Evolutionary conservation across 2,329 filamentous ascomycete species (phyloP), one percentile per base, ranked within the genome.

Genomic region (Ascochyta lentis): DNA sequence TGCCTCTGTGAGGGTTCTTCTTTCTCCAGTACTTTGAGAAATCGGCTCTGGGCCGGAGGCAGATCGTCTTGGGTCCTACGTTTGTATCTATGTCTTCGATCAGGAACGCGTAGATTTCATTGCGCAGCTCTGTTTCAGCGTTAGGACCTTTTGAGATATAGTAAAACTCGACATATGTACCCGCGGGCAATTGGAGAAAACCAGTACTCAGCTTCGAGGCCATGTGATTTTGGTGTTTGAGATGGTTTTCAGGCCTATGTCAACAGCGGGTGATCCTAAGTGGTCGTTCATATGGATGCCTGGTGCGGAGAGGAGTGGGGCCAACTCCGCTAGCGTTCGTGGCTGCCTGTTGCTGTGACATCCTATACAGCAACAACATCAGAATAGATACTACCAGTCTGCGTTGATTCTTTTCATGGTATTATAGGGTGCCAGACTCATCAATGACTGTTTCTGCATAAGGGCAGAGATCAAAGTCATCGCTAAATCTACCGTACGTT

Each of bases 61-160:
- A 42, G 12, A 56, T 51, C 1, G 42, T 56, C 31, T 51, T 56
- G 26, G n/a, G 37, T 7, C 47, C 47, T 10, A 56, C 53, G 15
- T 56, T 56, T 24, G 47, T 56, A n/a, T 51, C 46, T 2, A 56
- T 43, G 31, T 46, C 37, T n/a, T 56, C 47, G n/a, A 56, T 56
- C 1, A 56, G 37, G 10, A 37, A n/a, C 8, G 27, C 16, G 15
- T 56, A 50, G 16, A 56, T 56, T 15, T 41, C 35, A 9, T 56
- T 56, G 3, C 53, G 53, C 1, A 56, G 43, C 19, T 56, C 53
- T 56, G 26, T 29, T 13, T 3, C 7, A 12, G 7, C 12, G 29
- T 56, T 13, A 50, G 41, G 15, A 10, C 27, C 8, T 35, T 6
- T 23, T 5, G 16, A 2, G 2, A 29, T 15, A 3, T 6, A n/a